These are phyloP conservation scores for Polytolypa hystricis DNA, from an alignment of 2,329 filamentous ascomycete species.

Conservation along the genomic window DNA sequence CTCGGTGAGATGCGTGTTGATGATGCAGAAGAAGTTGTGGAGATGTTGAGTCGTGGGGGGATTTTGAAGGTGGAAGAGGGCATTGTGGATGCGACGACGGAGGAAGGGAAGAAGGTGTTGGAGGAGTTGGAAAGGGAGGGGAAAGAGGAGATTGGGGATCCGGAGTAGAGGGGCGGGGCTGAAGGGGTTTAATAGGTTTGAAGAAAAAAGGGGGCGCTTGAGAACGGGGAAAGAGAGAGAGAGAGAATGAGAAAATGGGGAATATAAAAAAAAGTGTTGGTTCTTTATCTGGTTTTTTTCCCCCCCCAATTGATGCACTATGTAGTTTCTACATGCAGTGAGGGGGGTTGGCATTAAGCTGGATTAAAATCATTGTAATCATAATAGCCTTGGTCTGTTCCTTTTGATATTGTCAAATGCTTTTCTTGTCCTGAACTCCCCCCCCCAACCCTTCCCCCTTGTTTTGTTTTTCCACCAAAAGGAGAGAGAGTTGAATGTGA, in stretches of 20 bases:
- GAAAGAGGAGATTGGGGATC: conserved; percentile 14
- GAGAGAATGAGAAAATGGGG: conserved; percentile 19
- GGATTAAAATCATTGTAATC: too few relatives aligned
- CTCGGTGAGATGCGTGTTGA: conserved; percentile 79
- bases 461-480: too few relatives aligned
- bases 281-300: too few relatives aligned
- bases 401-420: too few relatives aligned
- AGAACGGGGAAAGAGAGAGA: conserved; percentile 9
- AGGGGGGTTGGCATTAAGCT: too few relatives aligned
- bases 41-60: conserved; percentile 67
- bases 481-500: too few relatives aligned
- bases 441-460: too few relatives aligned
- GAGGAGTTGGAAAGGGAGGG: conserved; percentile 59
- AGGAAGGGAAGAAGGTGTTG: conserved; percentile 67
- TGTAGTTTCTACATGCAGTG: too few relatives aligned
- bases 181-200: conserved; percentile 64
- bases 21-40: conserved; percentile 76
- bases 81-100: conserved; percentile 89
- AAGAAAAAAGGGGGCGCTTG: conserved; percentile 42
- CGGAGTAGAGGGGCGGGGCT: conserved; percentile 57
- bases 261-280: conserved; percentile 24
- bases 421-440: too few relatives aligned
- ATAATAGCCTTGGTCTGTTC: too few relatives aligned
- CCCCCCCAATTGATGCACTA: too few relatives aligned
- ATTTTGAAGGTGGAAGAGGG: conserved; percentile 87